Conservation (phyloP, 2,329 filamentous ascomycete genomes). For the Apiospora hydei region DNA sequence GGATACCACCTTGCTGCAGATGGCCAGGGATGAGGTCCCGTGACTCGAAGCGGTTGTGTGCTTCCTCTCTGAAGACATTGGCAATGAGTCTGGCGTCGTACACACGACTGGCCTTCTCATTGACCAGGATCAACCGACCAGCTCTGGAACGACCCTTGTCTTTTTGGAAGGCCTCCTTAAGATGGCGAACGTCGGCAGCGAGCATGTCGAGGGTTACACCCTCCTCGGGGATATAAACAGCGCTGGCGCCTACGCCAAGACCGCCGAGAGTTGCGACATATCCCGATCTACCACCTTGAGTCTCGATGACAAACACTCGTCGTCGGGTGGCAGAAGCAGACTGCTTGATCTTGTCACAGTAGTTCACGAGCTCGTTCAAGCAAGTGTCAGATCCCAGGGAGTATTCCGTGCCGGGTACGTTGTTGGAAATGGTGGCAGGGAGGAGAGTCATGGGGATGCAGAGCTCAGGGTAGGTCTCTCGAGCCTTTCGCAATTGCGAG, state of each 20-base stretch:
- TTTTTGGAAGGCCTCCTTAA: conserved; percentile 83
- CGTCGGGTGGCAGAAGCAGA: conserved; percentile 92
- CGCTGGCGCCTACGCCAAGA: conserved; percentile 87
- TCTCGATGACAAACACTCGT: conserved; percentile 97
- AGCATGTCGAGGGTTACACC: conserved; percentile 95
- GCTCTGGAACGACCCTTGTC: conserved; percentile 90
- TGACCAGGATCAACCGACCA: conserved; percentile 94
- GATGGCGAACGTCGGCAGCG: conserved; percentile 84
- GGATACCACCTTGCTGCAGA: conserved; percentile 92
- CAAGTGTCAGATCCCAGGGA: conserved; percentile 96
- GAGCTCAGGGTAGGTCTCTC: conserved; percentile 80
- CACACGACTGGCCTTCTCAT: conserved; percentile 89
- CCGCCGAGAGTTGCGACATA: conserved; percentile 93
- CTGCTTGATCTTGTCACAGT: conserved; percentile 97
- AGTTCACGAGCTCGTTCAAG: conserved; percentile 90
- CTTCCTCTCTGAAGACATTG: conserved; percentile 94
- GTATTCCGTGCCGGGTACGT: conserved; percentile 97
- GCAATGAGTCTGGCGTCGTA: conserved; percentile 95
- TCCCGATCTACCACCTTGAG: conserved; percentile 91
- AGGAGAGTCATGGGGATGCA: conserved; percentile 92
- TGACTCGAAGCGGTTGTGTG: conserved; percentile 89
- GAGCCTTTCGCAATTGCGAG: conserved; percentile 83
- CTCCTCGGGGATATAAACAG: conserved; percentile 97
- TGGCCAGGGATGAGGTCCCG: conserved; percentile 91
- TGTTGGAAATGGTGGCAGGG: conserved; percentile 98